Evolutionary conservation across 192 early-diverging fungal species (phyloP), one percentile per base, ranked within the genome.

Genomic region (Entomortierella parvispora): DNA sequence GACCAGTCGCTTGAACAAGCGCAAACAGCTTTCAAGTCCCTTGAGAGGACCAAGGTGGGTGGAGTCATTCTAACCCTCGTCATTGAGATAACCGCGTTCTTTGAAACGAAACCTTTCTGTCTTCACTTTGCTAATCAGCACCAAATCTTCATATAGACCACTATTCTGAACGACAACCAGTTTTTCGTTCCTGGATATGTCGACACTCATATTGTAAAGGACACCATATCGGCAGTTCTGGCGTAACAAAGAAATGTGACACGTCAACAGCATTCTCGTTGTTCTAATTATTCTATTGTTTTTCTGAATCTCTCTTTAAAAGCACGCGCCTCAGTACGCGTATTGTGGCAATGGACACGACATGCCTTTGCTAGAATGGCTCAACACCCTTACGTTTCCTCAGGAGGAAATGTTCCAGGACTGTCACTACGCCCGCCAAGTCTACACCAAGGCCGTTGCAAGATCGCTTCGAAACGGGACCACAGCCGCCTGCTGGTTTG

Each of bases 401-500:
- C 76, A 85, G 42, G 94, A 96, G 62, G 80, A 83, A 57, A 59
- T 71, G 59, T 94, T 93, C 71, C 67, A 82, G 23, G 87, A 90
- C 76, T 6, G 66, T 0, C 65, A 70, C n/a, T 82, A 90, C 56
- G 93, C 94, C 7, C 64, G 80, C 2, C 22, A 60, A 4, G 65
- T 89, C 45, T 94, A 94, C 78, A 50, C 74, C 7, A 62, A 69
- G 4, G 88, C 84, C 0, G 86, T 94, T 22, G 46, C 65, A 14
- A 81, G 88, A 15, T 77, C 86, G 5, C 68, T 94, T 11, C 80
- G 84, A n/a, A 87, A 87, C 82, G 94, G 94, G n/a, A 93, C 92
- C 29, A 96, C 94, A 8, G 88, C 93, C 34, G 92, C 92, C 3
- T 89, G 86, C 29, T 95, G 92, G 84, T 95, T 89, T 79, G 93